Percentiles rank a stretch among this genome's conserved stretches.
Conservation (phyloP, 176 grass and related monocot species). For the Juncus inflexus region DNA sequence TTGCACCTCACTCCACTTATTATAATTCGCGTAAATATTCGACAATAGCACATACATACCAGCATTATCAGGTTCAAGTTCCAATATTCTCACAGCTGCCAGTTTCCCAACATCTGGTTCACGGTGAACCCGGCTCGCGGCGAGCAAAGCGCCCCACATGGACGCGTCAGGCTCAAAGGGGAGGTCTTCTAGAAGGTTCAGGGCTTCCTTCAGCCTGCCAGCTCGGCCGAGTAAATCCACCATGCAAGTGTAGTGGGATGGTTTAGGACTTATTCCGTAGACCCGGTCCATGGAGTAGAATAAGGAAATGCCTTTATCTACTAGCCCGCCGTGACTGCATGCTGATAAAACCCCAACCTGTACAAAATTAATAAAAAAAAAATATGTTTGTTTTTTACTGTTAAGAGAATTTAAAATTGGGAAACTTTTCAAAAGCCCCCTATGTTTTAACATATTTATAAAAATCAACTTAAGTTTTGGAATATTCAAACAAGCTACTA, state of each 20-base stretch:
- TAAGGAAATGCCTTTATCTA: slow-evolving; percentile 76
- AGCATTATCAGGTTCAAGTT: slow-evolving; percentile 83
- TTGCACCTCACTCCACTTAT: slow-evolving; percentile 70
- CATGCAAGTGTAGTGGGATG: slow-evolving; percentile 91
- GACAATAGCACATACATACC: slow-evolving; percentile 98
- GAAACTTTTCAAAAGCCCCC: too few relatives aligned
- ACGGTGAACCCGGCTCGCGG: slow-evolving; percentile 86
- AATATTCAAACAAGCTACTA: too few relatives aligned
- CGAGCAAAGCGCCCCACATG: slow-evolving; percentile 90
- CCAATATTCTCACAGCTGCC: slow-evolving; percentile 82
- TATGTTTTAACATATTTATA: too few relatives aligned
- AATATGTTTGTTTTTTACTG: too few relatives aligned
- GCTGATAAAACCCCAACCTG: slow-evolving; percentile 85
- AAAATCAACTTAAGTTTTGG: too few relatives aligned
- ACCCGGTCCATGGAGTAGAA: slow-evolving; percentile 64
- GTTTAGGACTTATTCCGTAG: slow-evolving; percentile 70
- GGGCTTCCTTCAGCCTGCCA: slow-evolving; percentile 72
- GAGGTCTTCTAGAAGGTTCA: slow-evolving; percentile 68
- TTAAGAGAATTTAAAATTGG: too few relatives aligned
- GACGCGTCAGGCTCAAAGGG: slow-evolving; percentile 78
- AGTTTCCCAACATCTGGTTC: slow-evolving; percentile 69
- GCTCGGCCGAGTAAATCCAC: slow-evolving; percentile 88
- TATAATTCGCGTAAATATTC: slow-evolving; percentile 77
- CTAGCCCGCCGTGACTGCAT: slow-evolving; percentile 83
- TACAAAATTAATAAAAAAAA: slow-evolving; percentile 21